Conservation (phyloP, 257 asterid species). For the Solanum infundibuliforme region DNA sequence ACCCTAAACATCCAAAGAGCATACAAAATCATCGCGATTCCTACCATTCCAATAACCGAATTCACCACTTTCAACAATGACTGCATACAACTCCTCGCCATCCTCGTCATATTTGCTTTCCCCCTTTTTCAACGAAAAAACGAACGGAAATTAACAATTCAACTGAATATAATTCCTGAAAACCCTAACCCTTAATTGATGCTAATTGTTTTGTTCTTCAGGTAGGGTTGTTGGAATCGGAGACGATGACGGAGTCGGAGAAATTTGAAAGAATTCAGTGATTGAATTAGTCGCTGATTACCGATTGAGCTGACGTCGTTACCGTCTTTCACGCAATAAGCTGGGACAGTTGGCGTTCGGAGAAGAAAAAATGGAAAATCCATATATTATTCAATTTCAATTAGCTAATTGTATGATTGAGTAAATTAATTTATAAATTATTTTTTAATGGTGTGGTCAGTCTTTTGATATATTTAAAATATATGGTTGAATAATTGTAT, state of each 20-base stretch:
- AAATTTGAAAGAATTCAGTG: background rate
- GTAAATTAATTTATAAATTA: background rate
- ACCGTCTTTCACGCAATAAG: background rate
- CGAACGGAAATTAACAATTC: background rate
- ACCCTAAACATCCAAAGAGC: constrained; percentile 81
- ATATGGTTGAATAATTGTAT: background rate
- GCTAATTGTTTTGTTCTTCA: background rate
- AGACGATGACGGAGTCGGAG: background rate
- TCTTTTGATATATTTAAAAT: background rate
- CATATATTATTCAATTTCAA: background rate
- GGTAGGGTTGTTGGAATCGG: background rate
- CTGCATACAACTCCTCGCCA: constrained; percentile 64
- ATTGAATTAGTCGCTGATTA: background rate
- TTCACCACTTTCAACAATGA: constrained; percentile 65
- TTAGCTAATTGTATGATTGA: background rate
- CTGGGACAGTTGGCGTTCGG: background rate
- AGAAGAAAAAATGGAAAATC: background rate
- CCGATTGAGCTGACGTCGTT: background rate
- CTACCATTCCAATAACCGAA: constrained; percentile 67
- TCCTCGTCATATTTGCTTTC: constrained; percentile 38
- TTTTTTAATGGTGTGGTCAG: background rate
- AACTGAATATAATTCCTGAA: background rate
- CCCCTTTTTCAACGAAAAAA: background rate
- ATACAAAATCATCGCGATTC: constrained; percentile 66
- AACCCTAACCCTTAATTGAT: background rate